Conservation (phyloP, 1,139 yeast species). For the Sugiyamaella grinbergsii region DNA sequence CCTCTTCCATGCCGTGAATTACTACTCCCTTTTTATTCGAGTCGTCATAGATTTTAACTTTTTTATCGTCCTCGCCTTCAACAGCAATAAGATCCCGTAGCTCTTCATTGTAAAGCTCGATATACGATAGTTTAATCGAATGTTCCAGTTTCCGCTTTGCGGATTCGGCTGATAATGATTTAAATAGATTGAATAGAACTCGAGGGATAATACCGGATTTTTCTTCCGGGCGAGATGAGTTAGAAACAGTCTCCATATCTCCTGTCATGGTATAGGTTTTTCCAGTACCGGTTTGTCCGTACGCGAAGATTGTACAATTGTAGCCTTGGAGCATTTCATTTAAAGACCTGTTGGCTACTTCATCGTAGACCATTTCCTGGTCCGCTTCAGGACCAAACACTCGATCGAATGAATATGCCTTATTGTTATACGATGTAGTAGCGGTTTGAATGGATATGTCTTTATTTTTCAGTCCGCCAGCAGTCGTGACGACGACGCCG, state of each 20-base stretch:
- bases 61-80: conserved; percentile 30
- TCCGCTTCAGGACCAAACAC: conserved; percentile 74
- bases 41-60: conserved; percentile 24
- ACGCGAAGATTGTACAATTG: conserved; percentile 73
- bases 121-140: conserved; percentile 65
- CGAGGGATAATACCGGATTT: conserved; percentile 74
- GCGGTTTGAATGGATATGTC: conserved; percentile 41
- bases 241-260: conserved; percentile 49
- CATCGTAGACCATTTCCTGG: conserved; percentile 58
- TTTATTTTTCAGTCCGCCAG: conserved; percentile 29
- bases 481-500: conserved; percentile 57
- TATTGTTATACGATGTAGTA: conserved; percentile 37
- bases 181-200: conserved; percentile 43
- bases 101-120: conserved; percentile 76
- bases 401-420: conserved; percentile 64
- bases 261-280: conserved; percentile 90
- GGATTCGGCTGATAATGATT: conserved; percentile 34
- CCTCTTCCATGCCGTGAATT: conserved; percentile 51
- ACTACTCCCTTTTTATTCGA: conserved; percentile 33
- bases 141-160: conserved; percentile 51
- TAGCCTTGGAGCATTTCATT: conserved; percentile 49
- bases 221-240: conserved; percentile 43
- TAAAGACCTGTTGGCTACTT: conserved; percentile 47
- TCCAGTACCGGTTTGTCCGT: conserved; percentile 91
- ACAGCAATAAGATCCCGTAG: conserved; percentile 55